Evolutionary conservation across 305 asterid genomes (phyloP).

Genomic region (Fraxinus platypoda): DNA sequence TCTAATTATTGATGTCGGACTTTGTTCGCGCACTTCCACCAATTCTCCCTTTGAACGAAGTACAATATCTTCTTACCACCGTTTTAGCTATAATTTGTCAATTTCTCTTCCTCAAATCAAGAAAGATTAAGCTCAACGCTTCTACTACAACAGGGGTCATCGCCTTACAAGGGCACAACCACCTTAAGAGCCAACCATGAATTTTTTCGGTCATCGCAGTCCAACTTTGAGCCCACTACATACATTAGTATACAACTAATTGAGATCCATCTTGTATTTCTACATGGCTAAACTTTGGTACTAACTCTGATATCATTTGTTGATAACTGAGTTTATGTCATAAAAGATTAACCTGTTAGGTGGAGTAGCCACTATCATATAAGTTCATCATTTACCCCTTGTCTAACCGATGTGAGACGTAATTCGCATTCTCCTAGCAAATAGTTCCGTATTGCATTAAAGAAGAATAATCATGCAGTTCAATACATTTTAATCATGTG

Average conservation of each 20-base stretch:
- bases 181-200: not conserved
- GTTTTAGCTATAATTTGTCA: not conserved
- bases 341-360: not conserved
- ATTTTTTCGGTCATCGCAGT: not conserved
- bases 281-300: not conserved
- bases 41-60: not conserved
- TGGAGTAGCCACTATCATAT: not conserved
- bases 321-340: not conserved
- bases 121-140: not conserved
- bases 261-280: not conserved
- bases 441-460: not conserved
- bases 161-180: not conserved
- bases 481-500: not conserved
- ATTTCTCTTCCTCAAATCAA: not conserved
- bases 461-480: not conserved
- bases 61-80: not conserved
- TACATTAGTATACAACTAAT: too few relatives aligned
- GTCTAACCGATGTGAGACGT: not conserved
- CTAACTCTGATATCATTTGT: not conserved
- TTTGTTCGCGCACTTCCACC: not conserved
- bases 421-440: not conserved
- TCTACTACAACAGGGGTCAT: not conserved
- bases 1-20: not conserved
- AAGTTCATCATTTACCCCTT: not conserved
- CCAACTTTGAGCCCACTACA: not conserved